Base-by-base conservation (phyloP, 371 early-diverging fungal species). In the Umbelopsis sp. region DNA sequence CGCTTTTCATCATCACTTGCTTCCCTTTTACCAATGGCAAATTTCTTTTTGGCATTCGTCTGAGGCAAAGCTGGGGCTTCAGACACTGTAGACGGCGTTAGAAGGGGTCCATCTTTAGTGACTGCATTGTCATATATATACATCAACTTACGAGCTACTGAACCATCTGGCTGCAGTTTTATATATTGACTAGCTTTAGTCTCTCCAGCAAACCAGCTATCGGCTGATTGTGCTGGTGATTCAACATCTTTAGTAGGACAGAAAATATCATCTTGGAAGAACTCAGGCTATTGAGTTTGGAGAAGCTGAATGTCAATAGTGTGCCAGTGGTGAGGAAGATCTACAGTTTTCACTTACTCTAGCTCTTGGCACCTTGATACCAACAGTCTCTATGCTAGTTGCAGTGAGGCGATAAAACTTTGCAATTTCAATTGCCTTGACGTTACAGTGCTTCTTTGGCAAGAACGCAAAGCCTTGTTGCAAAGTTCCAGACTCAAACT, bases 241-340 rank as follows among this genome's bases (percentile, higher is more conserved):
- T 83, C 85, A 3, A 74, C 70, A 71, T 91, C 92, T 0, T 72
- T 63, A 0, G 94, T 92, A 29, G 81, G 86, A 0, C 91, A 83
- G 78, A 86, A 96, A 16, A 96, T 73, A 53, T 94, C 95, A 71
- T 96, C 95, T 76, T 96, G 95, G 74, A 96, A 95, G 53, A 75
- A 92, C 66, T 94, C 94, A 44, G 87, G 89, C 80, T 90, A 44
- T 44, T 65, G 66, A 20, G 37, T 52, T 48, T 50, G 12, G 18
- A 62, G 22, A 65, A 22, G 65, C 14, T 51, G 16, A n/a, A 29
- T 4, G 10, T 11, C 45, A 50, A 22, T 41, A 41, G 50, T 32
- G 51, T 20, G 9, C 1, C 24, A 35, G 41, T 0, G 12, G 41
- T 41, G 41, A 41, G 41, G 5, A 29, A 1, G 41, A 41, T 41